Conservation (phyloP, 2,329 filamentous ascomycete species). For the Arachnomyces sp. region DNA sequence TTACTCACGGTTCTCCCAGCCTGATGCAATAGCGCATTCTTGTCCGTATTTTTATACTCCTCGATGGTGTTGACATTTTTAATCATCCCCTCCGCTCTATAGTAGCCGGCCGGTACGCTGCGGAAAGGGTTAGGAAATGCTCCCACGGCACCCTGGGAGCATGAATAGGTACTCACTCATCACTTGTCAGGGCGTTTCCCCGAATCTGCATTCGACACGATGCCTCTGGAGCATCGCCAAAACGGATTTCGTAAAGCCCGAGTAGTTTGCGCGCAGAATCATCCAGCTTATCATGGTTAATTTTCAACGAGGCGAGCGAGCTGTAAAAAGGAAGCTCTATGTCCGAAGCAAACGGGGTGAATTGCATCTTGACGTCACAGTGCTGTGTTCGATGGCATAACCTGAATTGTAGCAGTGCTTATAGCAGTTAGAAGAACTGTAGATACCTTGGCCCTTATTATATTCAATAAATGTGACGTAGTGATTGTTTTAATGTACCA, state of each 20-base stretch:
- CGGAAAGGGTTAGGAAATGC: not conserved
- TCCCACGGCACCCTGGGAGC: not conserved
- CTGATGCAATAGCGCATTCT: conserved; percentile 66
- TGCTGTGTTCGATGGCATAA: not conserved
- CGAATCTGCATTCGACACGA: conserved; percentile 87
- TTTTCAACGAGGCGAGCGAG: conserved; percentile 83
- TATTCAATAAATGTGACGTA: too few species aligned
- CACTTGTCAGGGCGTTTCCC: conserved; percentile 74
- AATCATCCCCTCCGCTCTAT: conserved; percentile 85
- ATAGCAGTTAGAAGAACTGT: too few species aligned
- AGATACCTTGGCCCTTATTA: too few species aligned
- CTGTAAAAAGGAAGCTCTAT: conserved; percentile 95
- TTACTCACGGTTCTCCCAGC: conserved; percentile 65
- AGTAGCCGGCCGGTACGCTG: conserved; percentile 62
- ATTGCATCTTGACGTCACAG: conserved; percentile 49
- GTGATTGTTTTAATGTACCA: too few species aligned
- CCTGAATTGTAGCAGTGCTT: not conserved
- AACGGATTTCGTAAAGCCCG: conserved; percentile 80
- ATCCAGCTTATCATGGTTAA: conserved; percentile 94
- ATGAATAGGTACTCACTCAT: conserved; percentile 54
- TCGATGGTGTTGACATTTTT: conserved; percentile 95
- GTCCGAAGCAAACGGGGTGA: conserved; percentile 85
- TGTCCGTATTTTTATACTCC: conserved; percentile 80
- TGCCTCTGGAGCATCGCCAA: conserved; percentile 60
- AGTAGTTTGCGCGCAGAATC: conserved; percentile 81